Percentiles rank a stretch among this genome's conserved stretches.
These are phyloP conservation scores for Grigorovia transvaalensis DNA, from an alignment of 805 yeast genomes.

Conservation along the genomic window DNA sequence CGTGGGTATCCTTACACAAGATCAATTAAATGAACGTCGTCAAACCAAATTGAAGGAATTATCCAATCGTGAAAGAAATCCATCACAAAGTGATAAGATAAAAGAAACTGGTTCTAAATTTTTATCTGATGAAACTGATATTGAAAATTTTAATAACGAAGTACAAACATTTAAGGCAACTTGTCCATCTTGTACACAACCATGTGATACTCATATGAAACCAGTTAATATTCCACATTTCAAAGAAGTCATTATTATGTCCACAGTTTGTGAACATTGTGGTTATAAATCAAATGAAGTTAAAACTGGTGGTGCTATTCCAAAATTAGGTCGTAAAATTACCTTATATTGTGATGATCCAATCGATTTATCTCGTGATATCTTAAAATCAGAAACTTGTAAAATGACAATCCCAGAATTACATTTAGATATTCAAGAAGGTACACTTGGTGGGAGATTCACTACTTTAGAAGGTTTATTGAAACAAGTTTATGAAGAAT, in stretches of 20 bases:
- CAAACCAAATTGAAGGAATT: slow-evolving; percentile 16
- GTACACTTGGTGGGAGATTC: slow-evolving; percentile 96
- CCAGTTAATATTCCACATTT: slow-evolving; percentile 94
- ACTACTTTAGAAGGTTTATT: slow-evolving; percentile 93
- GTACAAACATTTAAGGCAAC: slow-evolving; percentile 89
- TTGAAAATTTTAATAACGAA: slow-evolving; percentile 79
- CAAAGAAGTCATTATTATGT: slow-evolving; percentile 94
- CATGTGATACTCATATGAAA: slow-evolving; percentile 92
- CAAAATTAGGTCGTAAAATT: slow-evolving; percentile 69
- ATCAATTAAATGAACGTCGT: slow-evolving; percentile 39
- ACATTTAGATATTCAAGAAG: slow-evolving; percentile 82
- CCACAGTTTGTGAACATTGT: slow-evolving; percentile 83
- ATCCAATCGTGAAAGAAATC: slow-evolving; percentile 30
- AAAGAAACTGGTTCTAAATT: slow-evolving; percentile 34
- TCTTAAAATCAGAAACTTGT: slow-evolving; percentile 90
- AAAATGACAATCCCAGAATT: slow-evolving; percentile 79
- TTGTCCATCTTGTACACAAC: slow-evolving; percentile 73
- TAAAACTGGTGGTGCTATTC: slow-evolving; percentile 95
- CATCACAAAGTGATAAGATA: slow-evolving; percentile 13
- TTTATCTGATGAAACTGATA: slow-evolving; percentile 60
- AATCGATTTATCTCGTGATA: slow-evolving; percentile 87
- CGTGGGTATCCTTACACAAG: slow-evolving; percentile 64
- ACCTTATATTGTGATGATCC: slow-evolving; percentile 65
- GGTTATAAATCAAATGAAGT: slow-evolving; percentile 97
- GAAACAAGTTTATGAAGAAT: slow-evolving; percentile 80